Evolutionary conservation across 2,329 filamentous ascomycete genomes (phyloP).

Genomic region (Penicillium sumatraense): DNA sequence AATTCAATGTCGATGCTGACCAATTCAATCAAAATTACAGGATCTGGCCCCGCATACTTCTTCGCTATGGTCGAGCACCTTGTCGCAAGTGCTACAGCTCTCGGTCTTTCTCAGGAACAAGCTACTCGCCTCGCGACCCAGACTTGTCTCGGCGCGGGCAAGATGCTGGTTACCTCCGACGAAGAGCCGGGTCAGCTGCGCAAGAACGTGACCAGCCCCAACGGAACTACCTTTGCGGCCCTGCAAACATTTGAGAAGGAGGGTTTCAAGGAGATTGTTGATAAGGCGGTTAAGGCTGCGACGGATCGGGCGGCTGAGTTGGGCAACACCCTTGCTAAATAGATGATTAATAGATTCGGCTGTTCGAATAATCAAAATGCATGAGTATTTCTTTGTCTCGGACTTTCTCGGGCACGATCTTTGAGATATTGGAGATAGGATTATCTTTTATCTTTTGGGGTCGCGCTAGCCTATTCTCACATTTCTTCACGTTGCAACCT

Average conservation of each 20-base stretch:
- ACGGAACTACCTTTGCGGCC: slow-evolving; percentile 40
- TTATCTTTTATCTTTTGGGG: too few relatives aligned
- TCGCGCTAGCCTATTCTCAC: too few relatives aligned
- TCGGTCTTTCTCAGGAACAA: slow-evolving; percentile 38
- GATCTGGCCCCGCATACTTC: slow-evolving; percentile 43
- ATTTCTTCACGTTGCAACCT: too few relatives aligned
- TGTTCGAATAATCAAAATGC: neutral
- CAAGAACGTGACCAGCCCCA: slow-evolving; percentile 43
- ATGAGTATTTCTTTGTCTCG: neutral
- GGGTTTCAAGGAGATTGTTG: slow-evolving; percentile 35
- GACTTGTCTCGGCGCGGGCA: slow-evolving; percentile 41
- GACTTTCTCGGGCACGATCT: neutral
- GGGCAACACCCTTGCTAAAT: slow-evolving; percentile 24
- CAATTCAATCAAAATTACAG: slow-evolving; percentile 2
- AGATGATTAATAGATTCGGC: neutral
- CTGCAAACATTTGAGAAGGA: slow-evolving; percentile 36
- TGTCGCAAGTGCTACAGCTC: slow-evolving; percentile 36
- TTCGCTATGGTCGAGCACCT: slow-evolving; percentile 44
- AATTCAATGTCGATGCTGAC: neutral
- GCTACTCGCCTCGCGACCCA: slow-evolving; percentile 38
- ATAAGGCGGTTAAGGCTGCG: slow-evolving; percentile 39
- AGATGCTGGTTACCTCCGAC: slow-evolving; percentile 38
- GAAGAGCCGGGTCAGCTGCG: slow-evolving; percentile 38
- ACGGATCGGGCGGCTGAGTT: slow-evolving; percentile 37
- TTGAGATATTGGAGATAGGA: too few relatives aligned